Conservation (phyloP, 768 basidiomycete species). For the Termitomyces sp. region DNA sequence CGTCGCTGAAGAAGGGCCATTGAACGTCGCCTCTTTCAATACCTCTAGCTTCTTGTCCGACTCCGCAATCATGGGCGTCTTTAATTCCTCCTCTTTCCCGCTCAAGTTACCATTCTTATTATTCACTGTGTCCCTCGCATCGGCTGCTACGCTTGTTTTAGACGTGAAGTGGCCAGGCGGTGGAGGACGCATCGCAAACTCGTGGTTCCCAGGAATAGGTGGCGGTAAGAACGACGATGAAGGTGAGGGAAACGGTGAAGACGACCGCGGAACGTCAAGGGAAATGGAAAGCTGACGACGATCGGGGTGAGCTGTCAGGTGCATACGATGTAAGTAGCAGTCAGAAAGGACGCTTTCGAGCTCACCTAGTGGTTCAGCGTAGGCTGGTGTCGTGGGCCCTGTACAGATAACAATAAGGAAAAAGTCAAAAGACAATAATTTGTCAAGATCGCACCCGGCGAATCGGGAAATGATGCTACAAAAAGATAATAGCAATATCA, state of each 20-base stretch:
- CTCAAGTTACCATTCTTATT: neutral
- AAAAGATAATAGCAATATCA: neutral
- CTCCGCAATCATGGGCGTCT: neutral
- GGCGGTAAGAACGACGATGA: conserved; percentile 66
- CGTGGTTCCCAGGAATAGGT: conserved; percentile 59
- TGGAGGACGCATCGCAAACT: conserved; percentile 51
- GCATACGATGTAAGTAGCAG: neutral
- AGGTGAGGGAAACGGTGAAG: conserved; percentile 54
- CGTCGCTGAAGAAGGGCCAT: neutral
- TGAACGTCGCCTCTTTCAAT: neutral
- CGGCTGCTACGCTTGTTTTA: conserved; percentile 7
- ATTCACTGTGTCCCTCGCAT: neutral
- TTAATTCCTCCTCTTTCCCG: neutral
- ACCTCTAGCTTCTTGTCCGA: neutral
- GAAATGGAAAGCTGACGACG: conserved; percentile 26
- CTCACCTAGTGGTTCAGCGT: neutral
- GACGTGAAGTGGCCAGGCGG: conserved; percentile 19
- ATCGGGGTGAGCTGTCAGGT: neutral
- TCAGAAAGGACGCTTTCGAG: neutral
- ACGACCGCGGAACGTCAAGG: conserved; percentile 36
- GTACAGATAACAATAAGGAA: neutral
- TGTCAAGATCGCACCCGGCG: neutral
- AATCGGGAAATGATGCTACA: neutral
- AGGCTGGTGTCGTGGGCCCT: neutral
- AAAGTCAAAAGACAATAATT: neutral